Evolutionary conservation across 805 yeast species (phyloP), one percentile per base, ranked within the genome.

Genomic region (Ogataea philodendri): DNA sequence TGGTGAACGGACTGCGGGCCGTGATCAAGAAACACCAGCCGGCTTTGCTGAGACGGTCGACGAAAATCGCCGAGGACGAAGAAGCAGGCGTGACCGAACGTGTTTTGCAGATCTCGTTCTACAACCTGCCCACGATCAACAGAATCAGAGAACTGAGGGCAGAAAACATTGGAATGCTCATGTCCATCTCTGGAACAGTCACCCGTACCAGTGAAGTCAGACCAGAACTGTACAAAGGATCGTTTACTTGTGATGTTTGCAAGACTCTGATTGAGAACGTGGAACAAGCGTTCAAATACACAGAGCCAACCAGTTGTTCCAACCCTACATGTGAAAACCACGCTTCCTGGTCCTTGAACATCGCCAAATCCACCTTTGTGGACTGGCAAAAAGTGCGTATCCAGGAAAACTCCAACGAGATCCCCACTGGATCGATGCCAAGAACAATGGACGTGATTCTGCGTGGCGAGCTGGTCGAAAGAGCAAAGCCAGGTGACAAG

Each of bases 401-500:
- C 46, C 98, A 90, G 59, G 98, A 90, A 56, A 93, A 90, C 54
- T 81, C 97, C n/a, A 84, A 72, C 50, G 97, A 90, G 62, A 90
- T 90, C 39, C 98, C 98, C 17, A 87, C 96, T 0, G 98, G 98
- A 18, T 88, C 97, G 3, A 90, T 90, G 98, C 98, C 98, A 16
- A 77, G 98, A 59, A 90, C 96, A 1, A 62, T 90, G 52, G 98
- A 90, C 59, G 90, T 90, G 15, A 84, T 90, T 33, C 64, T 90
- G 40, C 72, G 98, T 51, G 97, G 97, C 33, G 97, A 90, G 49
- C 72, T 87, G 35, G 97, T 93, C 7, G 98, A 90, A 57, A 72
- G 88, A 47, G 97, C 97, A 3, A 93, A 90, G 61, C 97, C 98
- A 1, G 98, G 98, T 48, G 97, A 90, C 62, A 84, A 86, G 58